A percentile compares a stretch with the other conserved stretches of the same genome.
phyloP scores from a whole-genome alignment of 2,329 filamentous ascomycete genomes.

The Diplodia scrobiculata region DNA sequence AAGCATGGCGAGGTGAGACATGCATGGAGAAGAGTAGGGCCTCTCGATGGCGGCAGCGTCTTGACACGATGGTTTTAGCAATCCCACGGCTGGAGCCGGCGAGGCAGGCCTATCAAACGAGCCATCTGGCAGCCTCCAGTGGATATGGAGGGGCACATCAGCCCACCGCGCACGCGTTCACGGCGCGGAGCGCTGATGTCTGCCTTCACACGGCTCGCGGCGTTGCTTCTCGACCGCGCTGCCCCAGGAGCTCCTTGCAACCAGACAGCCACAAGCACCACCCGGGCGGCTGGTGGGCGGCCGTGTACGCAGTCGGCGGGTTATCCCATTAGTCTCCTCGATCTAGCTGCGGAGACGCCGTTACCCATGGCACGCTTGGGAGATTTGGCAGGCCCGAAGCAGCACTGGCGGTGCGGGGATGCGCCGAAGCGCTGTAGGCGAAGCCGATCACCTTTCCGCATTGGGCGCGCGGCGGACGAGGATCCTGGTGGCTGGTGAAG shows the following conservation, averaged over 20 bases:
- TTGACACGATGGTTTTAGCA: slow-evolving; percentile 24
- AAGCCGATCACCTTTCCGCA: slow-evolving; percentile 25
- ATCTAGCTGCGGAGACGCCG: slow-evolving; percentile 23
- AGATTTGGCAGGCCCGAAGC: slow-evolving; percentile 17
- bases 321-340: slow-evolving; percentile 15
- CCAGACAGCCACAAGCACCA: slow-evolving; percentile 11
- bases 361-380: slow-evolving; percentile 20
- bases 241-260: slow-evolving; percentile 16
- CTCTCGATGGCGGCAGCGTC: background rate
- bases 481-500: slow-evolving; percentile 21
- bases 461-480: slow-evolving; percentile 16
- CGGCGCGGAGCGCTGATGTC: background rate
- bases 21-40: slow-evolving; percentile 18
- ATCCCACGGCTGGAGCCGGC: background rate
- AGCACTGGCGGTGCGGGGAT: slow-evolving; percentile 20
- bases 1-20: slow-evolving; percentile 19
- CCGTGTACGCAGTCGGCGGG: slow-evolving; percentile 5
- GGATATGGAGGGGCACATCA: slow-evolving; percentile 8
- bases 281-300: slow-evolving; percentile 13
- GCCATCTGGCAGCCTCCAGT: background rate
- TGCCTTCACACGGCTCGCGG: slow-evolving; percentile 9
- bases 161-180: slow-evolving; percentile 4
- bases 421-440: slow-evolving; percentile 12
- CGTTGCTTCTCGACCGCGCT: background rate
- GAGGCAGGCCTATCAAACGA: slow-evolving; percentile 2